Evolutionary conservation across 192 early-diverging fungal species (phyloP).

Genomic region (Endogone sp.): DNA sequence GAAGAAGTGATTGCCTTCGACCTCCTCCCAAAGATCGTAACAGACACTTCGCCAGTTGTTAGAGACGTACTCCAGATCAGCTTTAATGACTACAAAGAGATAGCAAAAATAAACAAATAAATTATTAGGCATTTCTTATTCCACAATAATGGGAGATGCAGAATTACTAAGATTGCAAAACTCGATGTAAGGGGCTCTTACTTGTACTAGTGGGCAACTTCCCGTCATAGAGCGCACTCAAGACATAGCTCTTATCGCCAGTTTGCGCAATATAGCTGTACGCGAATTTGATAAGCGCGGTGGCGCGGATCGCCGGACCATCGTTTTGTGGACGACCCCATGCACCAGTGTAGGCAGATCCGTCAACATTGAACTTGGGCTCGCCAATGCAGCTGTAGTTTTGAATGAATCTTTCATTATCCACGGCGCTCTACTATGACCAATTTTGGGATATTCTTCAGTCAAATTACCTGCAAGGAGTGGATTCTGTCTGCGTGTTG

Average conservation of each 20-base stretch:
- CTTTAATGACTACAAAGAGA: conserved; percentile 38
- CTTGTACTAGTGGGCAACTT: conserved; percentile 11
- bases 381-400: conserved; percentile 48
- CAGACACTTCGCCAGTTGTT: conserved; percentile 35
- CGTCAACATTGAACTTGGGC: conserved; percentile 61
- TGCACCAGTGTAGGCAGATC: conserved; percentile 33
- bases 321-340: conserved; percentile 75
- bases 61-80: conserved; percentile 62
- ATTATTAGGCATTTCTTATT: too few species aligned
- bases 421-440: not conserved
- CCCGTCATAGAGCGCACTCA: conserved; percentile 22
- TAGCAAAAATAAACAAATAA: too few species aligned
- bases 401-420: not conserved
- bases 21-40: conserved; percentile 81
- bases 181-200: not conserved
- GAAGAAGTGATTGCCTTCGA: conserved; percentile 64
- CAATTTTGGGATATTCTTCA: not conserved
- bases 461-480: not conserved
- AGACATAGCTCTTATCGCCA: conserved; percentile 21
- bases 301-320: conserved; percentile 55
- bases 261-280: conserved; percentile 29
- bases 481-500: conserved; percentile 18
- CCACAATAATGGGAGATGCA: too few species aligned
- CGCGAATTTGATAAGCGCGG: conserved; percentile 35
- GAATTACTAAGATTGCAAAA: not conserved